Conservation (phyloP, 2,329 filamentous ascomycete genomes). For the Fusarium tanahbumbuense region DNA sequence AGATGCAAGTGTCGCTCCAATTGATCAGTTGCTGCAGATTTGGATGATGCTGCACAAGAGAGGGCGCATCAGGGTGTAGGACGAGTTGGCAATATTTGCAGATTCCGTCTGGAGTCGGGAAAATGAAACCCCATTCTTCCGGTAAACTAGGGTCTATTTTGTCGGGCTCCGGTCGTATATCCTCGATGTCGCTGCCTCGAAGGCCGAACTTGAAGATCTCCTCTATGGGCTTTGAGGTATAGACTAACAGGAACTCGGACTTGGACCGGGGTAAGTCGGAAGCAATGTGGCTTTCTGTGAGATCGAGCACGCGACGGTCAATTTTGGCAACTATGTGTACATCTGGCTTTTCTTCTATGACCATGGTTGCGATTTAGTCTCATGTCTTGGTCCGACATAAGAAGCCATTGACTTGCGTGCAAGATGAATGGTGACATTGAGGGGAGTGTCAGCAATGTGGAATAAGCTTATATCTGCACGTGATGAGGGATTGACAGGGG, state of each 20-base stretch:
- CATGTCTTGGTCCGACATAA: background rate
- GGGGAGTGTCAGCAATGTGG: background rate
- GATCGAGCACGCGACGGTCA: background rate
- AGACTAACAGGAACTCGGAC: background rate
- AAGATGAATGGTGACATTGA: background rate
- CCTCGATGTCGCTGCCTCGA: conserved; percentile 3
- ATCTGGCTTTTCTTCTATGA: background rate
- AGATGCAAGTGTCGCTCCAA: background rate
- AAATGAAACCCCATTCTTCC: conserved; percentile 6
- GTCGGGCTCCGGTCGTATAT: background rate
- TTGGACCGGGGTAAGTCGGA: background rate
- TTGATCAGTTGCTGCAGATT: background rate
- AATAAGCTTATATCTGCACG: background rate
- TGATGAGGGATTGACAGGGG: background rate
- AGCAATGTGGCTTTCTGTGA: background rate
- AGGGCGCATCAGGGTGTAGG: background rate
- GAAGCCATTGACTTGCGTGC: background rate
- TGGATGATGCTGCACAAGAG: background rate
- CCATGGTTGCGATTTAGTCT: background rate
- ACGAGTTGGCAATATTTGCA: conserved; percentile 18
- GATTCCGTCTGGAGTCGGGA: background rate
- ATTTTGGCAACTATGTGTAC: background rate
- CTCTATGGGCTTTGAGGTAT: background rate
- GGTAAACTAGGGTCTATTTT: background rate
- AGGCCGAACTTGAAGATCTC: background rate